Base-by-base conservation (phyloP, 1,284 basidiomycete species). In the Apiotrichum domesticum region DNA sequence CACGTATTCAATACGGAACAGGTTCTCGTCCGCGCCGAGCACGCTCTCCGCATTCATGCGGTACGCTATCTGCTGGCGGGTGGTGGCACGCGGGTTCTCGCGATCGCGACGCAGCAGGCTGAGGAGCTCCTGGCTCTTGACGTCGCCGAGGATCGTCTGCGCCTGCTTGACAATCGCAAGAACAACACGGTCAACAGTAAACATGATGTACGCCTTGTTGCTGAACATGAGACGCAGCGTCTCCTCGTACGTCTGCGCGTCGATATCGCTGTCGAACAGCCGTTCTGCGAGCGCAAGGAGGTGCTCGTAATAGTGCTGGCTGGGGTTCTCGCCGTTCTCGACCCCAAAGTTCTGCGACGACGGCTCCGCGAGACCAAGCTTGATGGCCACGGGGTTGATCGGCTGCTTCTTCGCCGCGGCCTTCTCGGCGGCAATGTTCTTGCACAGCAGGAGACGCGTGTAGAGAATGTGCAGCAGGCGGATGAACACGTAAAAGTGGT, bases 141-240 rank as follows among this genome's bases (percentile, higher is more conserved):
- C 72, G 68, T 98, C 95, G 3, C 83, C 78, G 37, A 94, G 80
- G 53, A 93, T 81, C 35, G 83, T 79, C 75, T 96, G 91, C 2
- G 87, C 83, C 80, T 88, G 92, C 74, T 89, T 96, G 77, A 91
- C 86, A 66, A 91, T 82, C n/a, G 84, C 82, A 3, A 87, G 87
- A 54, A 95, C 84, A 50, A 95, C 81, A 74, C 95, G 92, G 78
- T 97, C 93, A n/a, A 96, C 78, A 0, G 93, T 96, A 72, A 95
- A 96, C 69, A 90, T 84, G 68, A 87, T 87, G 74, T 90, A 95
- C 66, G 92, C 93, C 81, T 92, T 88, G 63, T 87, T 94, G 37
- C 92, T 90, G 79, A 95, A 98, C 82, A 98, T 94, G 84, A 90
- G 91, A 58, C 96, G 80, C 82, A 96, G 85, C 66, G 91, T 89